Conservation (phyloP, 176 grass and related monocot genomes). For the Avena eriantha region DNA sequence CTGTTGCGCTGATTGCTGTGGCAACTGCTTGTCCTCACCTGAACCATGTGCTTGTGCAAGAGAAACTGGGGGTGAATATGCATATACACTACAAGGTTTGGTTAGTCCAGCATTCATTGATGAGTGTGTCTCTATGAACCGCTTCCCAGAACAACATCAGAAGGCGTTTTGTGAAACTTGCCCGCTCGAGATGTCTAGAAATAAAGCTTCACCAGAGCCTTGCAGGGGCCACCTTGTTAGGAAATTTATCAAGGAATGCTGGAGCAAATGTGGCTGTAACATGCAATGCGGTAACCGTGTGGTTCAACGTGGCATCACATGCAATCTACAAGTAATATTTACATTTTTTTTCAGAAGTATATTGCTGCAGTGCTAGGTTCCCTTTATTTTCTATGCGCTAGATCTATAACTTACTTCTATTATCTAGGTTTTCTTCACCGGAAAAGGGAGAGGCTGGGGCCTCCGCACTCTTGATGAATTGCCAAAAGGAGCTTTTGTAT, state of each 20-base stretch:
- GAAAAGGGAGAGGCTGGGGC: constrained; percentile 70
- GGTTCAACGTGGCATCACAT: constrained; percentile 66
- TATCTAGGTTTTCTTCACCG: constrained; percentile 66
- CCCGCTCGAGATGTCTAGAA: constrained; percentile 54
- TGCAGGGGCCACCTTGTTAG: constrained; percentile 64
- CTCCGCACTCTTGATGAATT: constrained; percentile 61
- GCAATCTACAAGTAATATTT: constrained; percentile 55
- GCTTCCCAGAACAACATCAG: constrained; percentile 41
- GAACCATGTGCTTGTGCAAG: constrained; percentile 68
- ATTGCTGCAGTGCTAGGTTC: neutral
- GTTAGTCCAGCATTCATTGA: constrained; percentile 63
- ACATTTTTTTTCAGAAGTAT: neutral
- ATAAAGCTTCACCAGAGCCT: constrained; percentile 42
- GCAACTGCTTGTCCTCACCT: constrained; percentile 58
- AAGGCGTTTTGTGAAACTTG: constrained; percentile 60
- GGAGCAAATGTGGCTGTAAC: constrained; percentile 74
- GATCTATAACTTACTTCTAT: neutral
- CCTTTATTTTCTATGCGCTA: no score
- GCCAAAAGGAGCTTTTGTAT: constrained; percentile 74
- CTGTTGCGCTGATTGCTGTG: constrained; percentile 66
- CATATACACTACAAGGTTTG: constrained; percentile 63
- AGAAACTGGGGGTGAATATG: constrained; percentile 67
- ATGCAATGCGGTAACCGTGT: constrained; percentile 73
- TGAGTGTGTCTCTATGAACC: constrained; percentile 54
- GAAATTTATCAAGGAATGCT: constrained; percentile 79